Evolutionary conservation across 306 rosid genomes (phyloP).

Genomic region (Begonia masoniana): DNA sequence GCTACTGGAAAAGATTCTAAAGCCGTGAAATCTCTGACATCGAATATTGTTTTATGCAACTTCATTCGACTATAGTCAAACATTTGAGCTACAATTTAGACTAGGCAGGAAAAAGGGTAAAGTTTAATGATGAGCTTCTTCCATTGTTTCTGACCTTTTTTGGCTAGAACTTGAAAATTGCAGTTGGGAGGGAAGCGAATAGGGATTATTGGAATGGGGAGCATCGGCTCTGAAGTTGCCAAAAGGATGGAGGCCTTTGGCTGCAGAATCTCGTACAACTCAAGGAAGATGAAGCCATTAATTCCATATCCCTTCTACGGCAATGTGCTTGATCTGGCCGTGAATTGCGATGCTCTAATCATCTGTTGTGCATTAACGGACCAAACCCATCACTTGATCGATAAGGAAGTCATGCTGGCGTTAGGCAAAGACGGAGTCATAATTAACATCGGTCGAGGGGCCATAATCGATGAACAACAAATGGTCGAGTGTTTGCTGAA

Average conservation of each 20-base stretch:
- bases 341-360: conserved; percentile 16
- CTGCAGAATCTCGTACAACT: conserved; percentile 31
- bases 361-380: conserved; percentile 34
- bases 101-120: no score
- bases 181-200: conserved; percentile 32
- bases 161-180: not conserved
- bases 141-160: not conserved
- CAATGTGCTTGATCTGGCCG: conserved; percentile 28
- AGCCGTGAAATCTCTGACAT: no score
- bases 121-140: no score
- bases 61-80: no score
- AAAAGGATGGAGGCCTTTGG: conserved; percentile 32
- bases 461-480: conserved; percentile 30
- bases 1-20: no score
- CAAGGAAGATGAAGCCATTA: conserved; percentile 24
- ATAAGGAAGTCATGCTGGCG: conserved; percentile 29
- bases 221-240: conserved; percentile 37
- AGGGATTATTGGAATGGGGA: conserved; percentile 43
- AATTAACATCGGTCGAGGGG: conserved; percentile 36
- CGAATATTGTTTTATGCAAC: no score
- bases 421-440: conserved; percentile 31
- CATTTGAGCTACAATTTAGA: no score
- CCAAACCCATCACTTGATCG: conserved; percentile 27
- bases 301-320: conserved; percentile 24
- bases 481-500: conserved; percentile 14